phyloP scores from a whole-genome alignment of 2,329 filamentous ascomycete species.

The Fusarium poae region DNA sequence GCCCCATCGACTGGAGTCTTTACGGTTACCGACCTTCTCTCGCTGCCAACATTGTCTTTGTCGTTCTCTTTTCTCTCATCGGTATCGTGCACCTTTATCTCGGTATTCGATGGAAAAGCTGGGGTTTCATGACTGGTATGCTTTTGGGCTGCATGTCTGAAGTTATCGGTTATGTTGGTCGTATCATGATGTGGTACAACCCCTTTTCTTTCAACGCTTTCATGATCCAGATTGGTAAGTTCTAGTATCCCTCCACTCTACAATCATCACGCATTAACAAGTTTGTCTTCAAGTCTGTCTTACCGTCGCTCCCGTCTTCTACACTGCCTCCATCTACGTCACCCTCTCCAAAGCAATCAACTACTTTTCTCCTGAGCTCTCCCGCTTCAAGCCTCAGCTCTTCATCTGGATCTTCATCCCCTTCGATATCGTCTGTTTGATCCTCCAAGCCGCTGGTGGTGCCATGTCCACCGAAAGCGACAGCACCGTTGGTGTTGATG shows the following conservation, averaged over 20 bases:
- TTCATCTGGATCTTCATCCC: constrained; percentile 66
- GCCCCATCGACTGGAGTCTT: constrained; percentile 61
- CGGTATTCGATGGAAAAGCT: constrained; percentile 62
- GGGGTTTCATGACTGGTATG: constrained; percentile 66
- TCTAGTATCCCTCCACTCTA: background rate
- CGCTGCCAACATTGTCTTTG: constrained; percentile 65
- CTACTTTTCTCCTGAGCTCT: constrained; percentile 56
- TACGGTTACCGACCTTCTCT: constrained; percentile 68
- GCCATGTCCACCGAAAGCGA: constrained; percentile 59
- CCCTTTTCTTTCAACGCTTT: constrained; percentile 71
- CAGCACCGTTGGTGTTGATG: constrained; percentile 55
- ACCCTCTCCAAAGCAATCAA: constrained; percentile 64
- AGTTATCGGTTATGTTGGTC: constrained; percentile 72
- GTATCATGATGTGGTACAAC: constrained; percentile 68
- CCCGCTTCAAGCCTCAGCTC: constrained; percentile 59
- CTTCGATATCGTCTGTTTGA: constrained; percentile 68
- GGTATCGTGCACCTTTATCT: constrained; percentile 58
- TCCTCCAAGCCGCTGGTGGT: constrained; percentile 69
- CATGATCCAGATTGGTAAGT: constrained; percentile 73
- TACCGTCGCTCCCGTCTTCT: constrained; percentile 62
- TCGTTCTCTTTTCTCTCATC: constrained; percentile 62
- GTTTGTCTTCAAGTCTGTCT: constrained; percentile 61
- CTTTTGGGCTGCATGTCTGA: constrained; percentile 68
- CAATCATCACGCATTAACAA: constrained; percentile 2
- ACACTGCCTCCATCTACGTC: constrained; percentile 75